Base-by-base conservation (phyloP, 2,329 filamentous ascomycete genomes). In the Colletotrichum sp. region DNA sequence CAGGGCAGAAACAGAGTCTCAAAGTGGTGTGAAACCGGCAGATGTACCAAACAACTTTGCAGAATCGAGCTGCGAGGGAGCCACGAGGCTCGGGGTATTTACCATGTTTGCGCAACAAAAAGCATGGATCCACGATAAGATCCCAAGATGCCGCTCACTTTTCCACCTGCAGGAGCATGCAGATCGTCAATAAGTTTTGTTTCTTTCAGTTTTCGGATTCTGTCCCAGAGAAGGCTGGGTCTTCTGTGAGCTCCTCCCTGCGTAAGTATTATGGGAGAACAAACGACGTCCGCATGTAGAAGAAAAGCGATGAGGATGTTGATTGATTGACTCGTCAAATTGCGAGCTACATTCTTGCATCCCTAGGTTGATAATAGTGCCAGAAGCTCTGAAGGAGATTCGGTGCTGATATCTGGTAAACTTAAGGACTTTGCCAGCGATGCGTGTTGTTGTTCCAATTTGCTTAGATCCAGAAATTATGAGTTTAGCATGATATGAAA, bases 401-500 rank as follows among this genome's bases (percentile, higher is more conserved):
- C 4, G 44, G 0, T n/a, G n/a, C 2, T 49, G 44, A 8, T 44
- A 1, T 6, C 3, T 1, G 18, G 18, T 44, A 3, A 44, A 44
- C 5, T 44, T 6, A 0, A 10, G 39, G 39, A n/a, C 9, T 6
- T 10, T 3, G 39, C 18, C 0, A 1, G 18, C 18, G 39, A 44
- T 44, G 39, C 18, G 39, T n/a, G 5, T 44, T 6, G 39, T 3
- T n/a, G 39, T n/a, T 44, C 39, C 39, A 44, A 44, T 1, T 44
- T 6, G 5, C 1, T n/a, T 1, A n/a, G 39, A n/a, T 6, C 39
- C 18, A 1, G 0, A 44, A n/a, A 12, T 44, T 0, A 4, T 44
- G 1, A 4, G 5, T n/a, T 10, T 8, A 0, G 3, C 39, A 44
- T 6, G 3, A 10, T 1, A 44, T 3, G 18, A 12, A n/a, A n/a